Conservation (phyloP, 805 yeast species). For the Kodamaea leandrae region DNA sequence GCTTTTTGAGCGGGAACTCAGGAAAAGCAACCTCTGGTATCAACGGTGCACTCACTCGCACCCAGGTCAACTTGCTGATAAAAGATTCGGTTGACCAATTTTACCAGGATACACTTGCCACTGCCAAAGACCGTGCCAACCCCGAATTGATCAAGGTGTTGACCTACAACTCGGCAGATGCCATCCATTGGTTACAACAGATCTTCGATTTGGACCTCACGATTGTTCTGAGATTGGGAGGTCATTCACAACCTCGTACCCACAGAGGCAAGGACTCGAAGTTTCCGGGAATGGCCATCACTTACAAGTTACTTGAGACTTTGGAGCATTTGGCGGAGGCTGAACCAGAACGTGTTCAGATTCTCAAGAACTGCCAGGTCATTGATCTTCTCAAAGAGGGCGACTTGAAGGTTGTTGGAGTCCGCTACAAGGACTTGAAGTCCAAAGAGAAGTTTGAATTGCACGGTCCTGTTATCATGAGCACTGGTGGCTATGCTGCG, state of each 20-base stretch:
- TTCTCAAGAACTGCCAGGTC: slow-evolving; percentile 27
- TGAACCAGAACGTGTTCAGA: slow-evolving; percentile 40
- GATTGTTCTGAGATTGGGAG: slow-evolving; percentile 74
- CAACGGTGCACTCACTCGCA: slow-evolving; percentile 67
- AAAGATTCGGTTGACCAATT: slow-evolving; percentile 60
- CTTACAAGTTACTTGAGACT: slow-evolving; percentile 50
- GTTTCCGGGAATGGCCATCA: slow-evolving; percentile 66
- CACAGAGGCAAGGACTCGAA: slow-evolving; percentile 71
- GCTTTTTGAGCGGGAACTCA: slow-evolving; percentile 61
- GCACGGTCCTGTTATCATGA: slow-evolving; percentile 58
- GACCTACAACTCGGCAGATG: slow-evolving; percentile 59
- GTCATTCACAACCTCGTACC: slow-evolving; percentile 77
- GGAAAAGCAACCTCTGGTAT: slow-evolving; percentile 69
- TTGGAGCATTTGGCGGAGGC: slow-evolving; percentile 46
- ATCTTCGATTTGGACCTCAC: slow-evolving; percentile 61
- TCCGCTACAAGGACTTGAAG: slow-evolving; percentile 30
- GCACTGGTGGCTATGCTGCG: slow-evolving; percentile 69
- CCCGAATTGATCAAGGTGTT: slow-evolving; percentile 57
- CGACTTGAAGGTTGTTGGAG: slow-evolving; percentile 25
- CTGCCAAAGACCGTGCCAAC: slow-evolving; percentile 62
- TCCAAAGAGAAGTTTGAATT: slow-evolving; percentile 31
- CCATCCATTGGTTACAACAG: slow-evolving; percentile 71
- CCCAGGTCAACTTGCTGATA: slow-evolving; percentile 51
- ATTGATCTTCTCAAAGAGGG: slow-evolving; percentile 40
- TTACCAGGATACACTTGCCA: slow-evolving; percentile 61